Evolutionary conservation across 2,329 filamentous ascomycete species (phyloP), one percentile per base, ranked within the genome.

Genomic region (Albifimbria verrucaria): DNA sequence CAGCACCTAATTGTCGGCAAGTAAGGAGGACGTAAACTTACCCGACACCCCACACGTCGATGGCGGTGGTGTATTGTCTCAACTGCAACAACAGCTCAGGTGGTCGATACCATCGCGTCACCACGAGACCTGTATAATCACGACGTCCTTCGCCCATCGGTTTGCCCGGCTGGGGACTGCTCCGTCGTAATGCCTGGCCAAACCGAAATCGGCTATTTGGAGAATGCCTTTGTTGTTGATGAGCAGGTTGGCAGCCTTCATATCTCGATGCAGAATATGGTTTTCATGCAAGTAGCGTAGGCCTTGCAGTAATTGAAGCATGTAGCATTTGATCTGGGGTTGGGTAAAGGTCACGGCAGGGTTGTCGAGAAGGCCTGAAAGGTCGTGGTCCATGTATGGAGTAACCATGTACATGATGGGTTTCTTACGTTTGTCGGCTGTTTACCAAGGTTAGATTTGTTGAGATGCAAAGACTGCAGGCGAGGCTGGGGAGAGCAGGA

Each of bases 1-100:
- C 51, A 68, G 66, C 43, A 28, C 20, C n/a, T 20, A 12, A 18
- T 7, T 7, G 51, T 32, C 7, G 11, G 5, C 20, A 23, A 4
- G 7, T 3, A 50, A 32, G n/a, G 56, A 7, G 7, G 47, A 44
- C 48, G 10, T 52, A 50, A 49, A 68, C 85, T 76, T 78, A 92
- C 89, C 93, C 94, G 61, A 97, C 93, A 62, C 94, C 94, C 94
- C 94, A 99, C 74, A 99, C 85, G 71, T 99, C 94, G 64, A 99
- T 97, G 10, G 94, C 92, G 15, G 92, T 91, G n/a, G 94, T 99
- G 72, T 99, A 99, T 59, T 85, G 85, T 62, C 92, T 87, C 26
- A 99, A 78, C 58, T 93, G 89, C 48, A 99, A 80, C 26, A 99
- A 77, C 39, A 99, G 79, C 78, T 99, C 94, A 0, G 94, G 94